These are phyloP conservation scores for Lasiodiplodia sp. DNA, from an alignment of 2,329 filamentous ascomycete genomes.

Conservation along the genomic window DNA sequence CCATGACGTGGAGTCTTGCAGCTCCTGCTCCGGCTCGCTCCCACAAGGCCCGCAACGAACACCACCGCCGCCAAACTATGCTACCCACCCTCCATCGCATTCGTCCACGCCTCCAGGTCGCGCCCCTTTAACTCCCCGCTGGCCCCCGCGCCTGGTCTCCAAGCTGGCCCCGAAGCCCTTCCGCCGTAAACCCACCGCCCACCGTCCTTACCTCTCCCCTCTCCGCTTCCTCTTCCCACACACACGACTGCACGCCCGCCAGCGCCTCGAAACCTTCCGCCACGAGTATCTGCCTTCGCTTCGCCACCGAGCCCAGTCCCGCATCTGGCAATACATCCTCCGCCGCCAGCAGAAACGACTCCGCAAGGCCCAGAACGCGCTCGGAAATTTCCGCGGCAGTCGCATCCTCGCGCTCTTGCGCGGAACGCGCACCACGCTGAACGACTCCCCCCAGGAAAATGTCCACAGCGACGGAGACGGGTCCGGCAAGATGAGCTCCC, in stretches of 20 bases:
- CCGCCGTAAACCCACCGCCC: constrained; percentile 41
- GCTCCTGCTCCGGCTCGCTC: constrained; percentile 9
- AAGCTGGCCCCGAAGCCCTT: constrained; percentile 39
- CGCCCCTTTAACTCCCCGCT: constrained; percentile 20
- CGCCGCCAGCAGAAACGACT: constrained; percentile 60
- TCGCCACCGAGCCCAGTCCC: constrained; percentile 75
- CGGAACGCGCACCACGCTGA: constrained; percentile 36
- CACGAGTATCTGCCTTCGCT: constrained; percentile 76
- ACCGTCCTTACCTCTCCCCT: constrained; percentile 48
- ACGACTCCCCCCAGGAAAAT: constrained; percentile 26
- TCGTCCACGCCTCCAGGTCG: not conserved
- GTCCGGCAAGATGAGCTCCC: constrained; percentile 21
- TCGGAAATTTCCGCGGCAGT: constrained; percentile 35
- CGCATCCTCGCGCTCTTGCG: constrained; percentile 41
- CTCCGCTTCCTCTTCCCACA: constrained; percentile 75
- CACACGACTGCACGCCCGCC: constrained; percentile 68
- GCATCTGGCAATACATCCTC: constrained; percentile 78
- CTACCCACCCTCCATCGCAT: not conserved
- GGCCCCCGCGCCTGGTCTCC: constrained; percentile 10
- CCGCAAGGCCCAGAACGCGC: constrained; percentile 34
- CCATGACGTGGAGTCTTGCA: constrained; percentile 22
- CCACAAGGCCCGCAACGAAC: constrained; percentile 24
- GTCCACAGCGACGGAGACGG: not conserved
- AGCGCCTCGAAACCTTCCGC: constrained; percentile 72
- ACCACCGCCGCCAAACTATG: constrained; percentile 1